A percentile compares a stretch with the other conserved stretches of the same genome.
phyloP scores from a whole-genome alignment of 768 basidiomycete genomes.

The Goffeauzyma gilvescens region DNA sequence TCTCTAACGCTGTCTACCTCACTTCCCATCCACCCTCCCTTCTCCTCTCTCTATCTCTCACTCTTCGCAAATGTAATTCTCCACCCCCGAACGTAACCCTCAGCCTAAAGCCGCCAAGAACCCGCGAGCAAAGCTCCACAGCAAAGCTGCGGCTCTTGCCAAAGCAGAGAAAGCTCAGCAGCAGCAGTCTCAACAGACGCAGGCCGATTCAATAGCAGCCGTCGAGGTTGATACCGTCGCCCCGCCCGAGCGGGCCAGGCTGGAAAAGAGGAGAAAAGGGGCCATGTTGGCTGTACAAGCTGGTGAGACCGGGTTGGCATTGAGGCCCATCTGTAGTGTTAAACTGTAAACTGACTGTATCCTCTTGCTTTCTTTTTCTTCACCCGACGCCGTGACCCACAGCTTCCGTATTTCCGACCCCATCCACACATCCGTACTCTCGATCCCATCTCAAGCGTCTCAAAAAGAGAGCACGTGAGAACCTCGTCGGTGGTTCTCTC shows the following conservation, averaged over 20 bases:
- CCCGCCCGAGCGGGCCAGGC: constrained; percentile 4
- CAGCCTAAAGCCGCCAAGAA: constrained; percentile 10
- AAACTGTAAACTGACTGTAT: neutral
- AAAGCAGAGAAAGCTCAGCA: constrained; percentile 25
- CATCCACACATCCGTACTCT: constrained; percentile 20
- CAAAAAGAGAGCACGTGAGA: constrained; percentile 21
- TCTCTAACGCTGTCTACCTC: no score
- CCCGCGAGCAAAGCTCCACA: constrained; percentile 6
- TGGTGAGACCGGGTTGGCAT: neutral
- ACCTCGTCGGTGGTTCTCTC: constrained; percentile 18
- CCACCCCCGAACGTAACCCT: neutral
- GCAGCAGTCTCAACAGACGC: constrained; percentile 21
- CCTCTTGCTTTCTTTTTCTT: neutral
- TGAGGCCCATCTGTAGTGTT: neutral
- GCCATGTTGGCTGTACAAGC: neutral
- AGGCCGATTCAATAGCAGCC: constrained; percentile 30
- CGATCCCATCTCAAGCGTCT: constrained; percentile 18
- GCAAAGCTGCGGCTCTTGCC: constrained; percentile 24
- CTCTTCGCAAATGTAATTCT: no score
- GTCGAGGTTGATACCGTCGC: constrained; percentile 19
- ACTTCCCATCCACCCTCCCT: no score
- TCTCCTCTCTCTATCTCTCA: no score
- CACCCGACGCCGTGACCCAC: neutral
- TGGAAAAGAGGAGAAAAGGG: neutral
- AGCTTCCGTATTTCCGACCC: no score